Base-by-base conservation (phyloP, 192 early-diverging fungal species). In the Coemansia sp. region DNA sequence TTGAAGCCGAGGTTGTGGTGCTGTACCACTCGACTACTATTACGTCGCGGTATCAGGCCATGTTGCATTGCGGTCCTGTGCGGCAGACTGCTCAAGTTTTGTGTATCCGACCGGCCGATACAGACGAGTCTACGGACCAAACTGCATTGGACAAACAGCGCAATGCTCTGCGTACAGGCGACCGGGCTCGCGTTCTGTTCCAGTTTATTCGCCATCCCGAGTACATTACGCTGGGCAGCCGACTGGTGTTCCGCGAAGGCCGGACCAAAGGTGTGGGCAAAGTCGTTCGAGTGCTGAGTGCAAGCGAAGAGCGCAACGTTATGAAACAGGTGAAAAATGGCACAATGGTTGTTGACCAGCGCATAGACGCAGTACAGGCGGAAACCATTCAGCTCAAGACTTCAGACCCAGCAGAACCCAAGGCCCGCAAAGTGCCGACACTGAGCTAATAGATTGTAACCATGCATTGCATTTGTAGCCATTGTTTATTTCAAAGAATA, bases 21-120 rank as follows among this genome's bases (percentile, higher is more conserved):
- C 75, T 97, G 11, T 94, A 92, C 68, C 93, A 95, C 70, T 90
- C 89, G 29, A 94, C 95, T 0, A 97, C 95, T 6, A 97, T 97
- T 59, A 86, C 86, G 12, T 82, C 84, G 55, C 89, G 90, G 59
- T 97, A 97, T 75, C 95, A 97, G 81, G 93, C 95, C 4, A 97
- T 97, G 95, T 62, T 97, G 52, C 95, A 97, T 61, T 95, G 92
- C 62, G 93, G 93, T 0, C 85, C 84, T 52, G 90, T 88, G 8
- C 83, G 93, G 16, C 95, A 97, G 75, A 94, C 95, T 0, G 95
- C 92, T 0, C 83, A 88, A 38, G 90, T 97, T 19, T 73, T 93
- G 38, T 82, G 87, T 0, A 81, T 81, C 29, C 45, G 60, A 18
- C 60, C 58, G 0, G 59, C 41, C 6, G 56, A 68, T 35, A 24